Conservation (phyloP, 257 asterid species). For the Scutellaria baicalensis region DNA sequence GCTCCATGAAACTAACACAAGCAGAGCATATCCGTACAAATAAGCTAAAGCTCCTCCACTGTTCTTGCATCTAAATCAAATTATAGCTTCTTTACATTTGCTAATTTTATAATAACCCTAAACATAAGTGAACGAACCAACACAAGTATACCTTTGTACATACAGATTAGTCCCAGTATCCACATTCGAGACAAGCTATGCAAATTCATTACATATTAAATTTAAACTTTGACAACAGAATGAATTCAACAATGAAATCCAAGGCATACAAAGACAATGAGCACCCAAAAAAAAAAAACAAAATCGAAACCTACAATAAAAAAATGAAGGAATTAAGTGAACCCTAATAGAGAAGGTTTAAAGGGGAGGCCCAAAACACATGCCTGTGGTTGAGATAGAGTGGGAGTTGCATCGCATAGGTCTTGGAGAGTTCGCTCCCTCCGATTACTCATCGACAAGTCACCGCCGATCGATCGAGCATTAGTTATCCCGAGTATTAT, state of each 20-base stretch:
- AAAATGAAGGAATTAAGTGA: conserved; percentile 8
- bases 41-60: not conserved
- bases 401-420: conserved; percentile 46
- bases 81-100: not conserved
- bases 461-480: conserved; percentile 40
- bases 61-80: not conserved
- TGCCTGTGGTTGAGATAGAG: conserved; percentile 50
- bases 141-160: conserved; percentile 1
- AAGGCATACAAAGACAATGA: not conserved
- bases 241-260: not conserved
- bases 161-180: not conserved
- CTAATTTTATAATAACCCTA: not conserved
- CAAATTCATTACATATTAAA: conserved; percentile 7
- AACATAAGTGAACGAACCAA: not conserved
- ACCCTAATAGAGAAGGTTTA: conserved; percentile 32
- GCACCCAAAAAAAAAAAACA: not conserved
- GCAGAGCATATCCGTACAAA: not conserved
- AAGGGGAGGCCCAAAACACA: conserved; percentile 14
- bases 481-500: conserved; percentile 12
- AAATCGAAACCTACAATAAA: not conserved
- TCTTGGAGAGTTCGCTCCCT: conserved; percentile 44
- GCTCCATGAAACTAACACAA: not conserved
- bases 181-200: not conserved
- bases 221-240: conserved; percentile 1
- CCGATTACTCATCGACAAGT: conserved; percentile 46